Base-by-base conservation (phyloP, 2,329 filamentous ascomycete species). In the Penicillium frequentans region DNA sequence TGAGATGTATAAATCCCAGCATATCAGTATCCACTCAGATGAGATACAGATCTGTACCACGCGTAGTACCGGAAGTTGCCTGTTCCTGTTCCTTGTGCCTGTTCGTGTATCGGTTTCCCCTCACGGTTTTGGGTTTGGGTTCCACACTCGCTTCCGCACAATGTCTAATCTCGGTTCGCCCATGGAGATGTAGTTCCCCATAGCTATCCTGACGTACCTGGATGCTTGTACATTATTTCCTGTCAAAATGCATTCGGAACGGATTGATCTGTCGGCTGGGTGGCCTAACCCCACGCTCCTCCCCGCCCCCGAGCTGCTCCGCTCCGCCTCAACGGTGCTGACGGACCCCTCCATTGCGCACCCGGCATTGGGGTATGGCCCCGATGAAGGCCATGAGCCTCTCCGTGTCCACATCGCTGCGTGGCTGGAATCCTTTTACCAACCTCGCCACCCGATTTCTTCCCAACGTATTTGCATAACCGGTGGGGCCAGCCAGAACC, bases 401-500 rank as follows among this genome's bases (percentile, higher is more conserved):
- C 79, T 95, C 37, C 83, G 91, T 14, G 79, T 84, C 59, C 82
- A 84, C 42, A 75, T 96, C 33, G 87, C 90, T 3, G 69, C 75
- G 39, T 96, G 90, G 90, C 79, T 96, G 42, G 82, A 80, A 1
- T 64, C 69, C 0, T 88, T 87, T 66, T 93, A 91, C 69, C 77
- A 77, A 2, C 71, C 70, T 0, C 47, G 65, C 6, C 64, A 74
- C 3, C 71, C 76, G 2, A 77, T 86, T 45, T 67, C 75, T 14
- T 68, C 81, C 4, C 80, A 85, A 3, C 82, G 90, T 31, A 88
- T 96, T 53, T 90, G 87, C 69, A 88, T 96, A 70, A 90, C 90
- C 0, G 91, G 92, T 45, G 93, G 93, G 16, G 93, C 93, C 3
- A 90, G 86, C 63, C 92, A 96, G 79, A 92, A 88, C 69, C 73